These are phyloP conservation scores for Dichomitus squalens DNA, from an alignment of 1,284 basidiomycete species.

Conservation along the genomic window DNA sequence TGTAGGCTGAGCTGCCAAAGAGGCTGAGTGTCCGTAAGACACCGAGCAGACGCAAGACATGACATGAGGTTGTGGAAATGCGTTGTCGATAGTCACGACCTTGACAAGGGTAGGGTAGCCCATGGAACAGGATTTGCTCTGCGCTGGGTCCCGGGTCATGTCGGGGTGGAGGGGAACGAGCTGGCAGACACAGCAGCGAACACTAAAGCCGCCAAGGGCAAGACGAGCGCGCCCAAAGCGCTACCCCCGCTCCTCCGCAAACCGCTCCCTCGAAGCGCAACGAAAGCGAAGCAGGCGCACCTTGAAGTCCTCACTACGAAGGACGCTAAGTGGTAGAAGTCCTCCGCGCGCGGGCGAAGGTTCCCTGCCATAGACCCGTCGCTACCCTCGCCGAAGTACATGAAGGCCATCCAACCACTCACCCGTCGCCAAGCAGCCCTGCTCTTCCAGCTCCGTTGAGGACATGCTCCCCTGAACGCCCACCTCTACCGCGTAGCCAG, in stretches of 20 bases:
- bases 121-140: too few relatives aligned
- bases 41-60: too few relatives aligned
- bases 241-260: conserved; percentile 10
- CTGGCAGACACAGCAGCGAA: too few relatives aligned
- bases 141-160: too few relatives aligned
- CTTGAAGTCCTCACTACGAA: background rate
- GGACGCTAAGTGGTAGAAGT: background rate
- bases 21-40: too few relatives aligned
- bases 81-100: too few relatives aligned
- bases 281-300: background rate
- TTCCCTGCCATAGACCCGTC: conserved; percentile 4
- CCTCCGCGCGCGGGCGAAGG: background rate
- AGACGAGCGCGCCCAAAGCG: conserved; percentile 13
- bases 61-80: too few relatives aligned
- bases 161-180: too few relatives aligned
- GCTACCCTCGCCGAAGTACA: conserved; percentile 12
- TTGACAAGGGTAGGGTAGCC: too few relatives aligned
- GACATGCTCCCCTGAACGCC: conserved; percentile 30
- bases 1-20: too few relatives aligned
- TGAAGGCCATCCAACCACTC: background rate
- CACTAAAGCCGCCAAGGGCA: too few relatives aligned
- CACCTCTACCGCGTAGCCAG: conserved; percentile 28
- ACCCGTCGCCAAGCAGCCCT: conserved; percentile 20
- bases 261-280: conserved; percentile 10
- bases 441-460: conserved; percentile 33